Evolutionary conservation across 495 filamentous ascomycete genomes (phyloP).

Genomic region (Lineolata rhizophorae): DNA sequence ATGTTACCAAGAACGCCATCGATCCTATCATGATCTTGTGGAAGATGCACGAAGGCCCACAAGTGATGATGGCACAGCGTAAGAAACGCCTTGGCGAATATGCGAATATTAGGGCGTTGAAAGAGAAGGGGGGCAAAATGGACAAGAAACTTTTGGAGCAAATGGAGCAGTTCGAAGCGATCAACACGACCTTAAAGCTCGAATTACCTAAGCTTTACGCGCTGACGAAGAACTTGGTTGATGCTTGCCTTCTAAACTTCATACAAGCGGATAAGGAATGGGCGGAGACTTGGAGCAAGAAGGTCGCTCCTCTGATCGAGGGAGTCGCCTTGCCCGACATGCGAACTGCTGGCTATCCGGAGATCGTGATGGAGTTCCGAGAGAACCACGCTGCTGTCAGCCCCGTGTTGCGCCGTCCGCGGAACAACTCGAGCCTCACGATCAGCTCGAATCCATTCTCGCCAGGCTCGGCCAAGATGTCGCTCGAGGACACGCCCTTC

Average conservation of each 20-base stretch:
- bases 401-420: no score
- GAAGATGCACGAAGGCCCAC: slow-evolving; percentile 57
- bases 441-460: no score
- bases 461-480: no score
- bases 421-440: no score
- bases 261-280: slow-evolving; percentile 61
- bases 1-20: slow-evolving; percentile 54
- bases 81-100: slow-evolving; percentile 78
- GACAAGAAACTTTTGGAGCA: slow-evolving; percentile 66
- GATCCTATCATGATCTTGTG: slow-evolving; percentile 70
- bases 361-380: no score
- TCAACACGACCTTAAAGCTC: slow-evolving; percentile 81
- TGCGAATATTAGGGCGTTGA: slow-evolving; percentile 54
- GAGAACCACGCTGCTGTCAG: no score
- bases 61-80: slow-evolving; percentile 74
- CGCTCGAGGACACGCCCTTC: no score
- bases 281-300: slow-evolving; percentile 58
- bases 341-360: no score
- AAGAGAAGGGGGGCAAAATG: slow-evolving; percentile 55
- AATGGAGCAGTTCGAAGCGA: slow-evolving; percentile 64
- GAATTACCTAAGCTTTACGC: slow-evolving; percentile 73
- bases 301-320: slow-evolving; percentile 55
- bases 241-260: slow-evolving; percentile 59
- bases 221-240: slow-evolving; percentile 56
- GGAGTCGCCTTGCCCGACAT: no score